A percentile compares a stretch with the other conserved stretches of the same genome.
Conservation (phyloP, 2,329 filamentous ascomycete species). For the Teratosphaeria pseudoeucalypti region DNA sequence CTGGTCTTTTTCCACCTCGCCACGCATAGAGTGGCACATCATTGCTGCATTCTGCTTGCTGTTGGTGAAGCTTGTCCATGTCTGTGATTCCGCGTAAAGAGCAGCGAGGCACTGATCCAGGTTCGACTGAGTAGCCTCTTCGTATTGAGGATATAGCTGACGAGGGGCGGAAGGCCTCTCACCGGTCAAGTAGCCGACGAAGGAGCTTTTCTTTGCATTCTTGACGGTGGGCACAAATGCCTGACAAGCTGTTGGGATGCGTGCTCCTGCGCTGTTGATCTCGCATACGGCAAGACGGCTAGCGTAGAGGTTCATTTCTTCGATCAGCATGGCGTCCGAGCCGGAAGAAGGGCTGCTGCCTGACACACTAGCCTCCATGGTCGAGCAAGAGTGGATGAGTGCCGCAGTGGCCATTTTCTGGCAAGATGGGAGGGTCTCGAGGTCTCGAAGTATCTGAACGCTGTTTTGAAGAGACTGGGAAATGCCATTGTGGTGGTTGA, state of each 20-base stretch:
- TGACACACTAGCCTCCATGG: slow-evolving; percentile 29
- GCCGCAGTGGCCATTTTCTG: slow-evolving; percentile 41
- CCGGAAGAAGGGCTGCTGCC: neutral
- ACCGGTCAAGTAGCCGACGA: slow-evolving; percentile 14
- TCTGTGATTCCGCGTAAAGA: slow-evolving; percentile 35
- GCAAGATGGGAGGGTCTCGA: slow-evolving; percentile 41
- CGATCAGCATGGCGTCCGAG: slow-evolving; percentile 24
- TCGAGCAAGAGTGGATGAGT: slow-evolving; percentile 45
- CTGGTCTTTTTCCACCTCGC: slow-evolving; percentile 45
- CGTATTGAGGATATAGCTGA: slow-evolving; percentile 12
- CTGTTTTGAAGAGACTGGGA: slow-evolving; percentile 22
- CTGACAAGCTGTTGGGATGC: slow-evolving; percentile 41
- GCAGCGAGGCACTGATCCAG: slow-evolving; percentile 44
- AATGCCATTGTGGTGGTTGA: slow-evolving; percentile 1
- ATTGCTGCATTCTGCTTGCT: slow-evolving; percentile 49
- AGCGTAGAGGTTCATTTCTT: slow-evolving; percentile 48
- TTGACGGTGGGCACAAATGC: slow-evolving; percentile 35
- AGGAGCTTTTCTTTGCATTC: slow-evolving; percentile 21
- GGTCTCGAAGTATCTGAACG: slow-evolving; percentile 32
- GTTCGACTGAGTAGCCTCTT: slow-evolving; percentile 21
- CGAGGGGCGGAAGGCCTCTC: slow-evolving; percentile 6
- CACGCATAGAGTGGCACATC: slow-evolving; percentile 52
- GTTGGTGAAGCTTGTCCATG: slow-evolving; percentile 57
- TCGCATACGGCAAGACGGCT: slow-evolving; percentile 55
- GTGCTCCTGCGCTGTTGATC: slow-evolving; percentile 41